phyloP scores from a whole-genome alignment of 495 filamentous ascomycete species.

The Neurospora sp. region DNA sequence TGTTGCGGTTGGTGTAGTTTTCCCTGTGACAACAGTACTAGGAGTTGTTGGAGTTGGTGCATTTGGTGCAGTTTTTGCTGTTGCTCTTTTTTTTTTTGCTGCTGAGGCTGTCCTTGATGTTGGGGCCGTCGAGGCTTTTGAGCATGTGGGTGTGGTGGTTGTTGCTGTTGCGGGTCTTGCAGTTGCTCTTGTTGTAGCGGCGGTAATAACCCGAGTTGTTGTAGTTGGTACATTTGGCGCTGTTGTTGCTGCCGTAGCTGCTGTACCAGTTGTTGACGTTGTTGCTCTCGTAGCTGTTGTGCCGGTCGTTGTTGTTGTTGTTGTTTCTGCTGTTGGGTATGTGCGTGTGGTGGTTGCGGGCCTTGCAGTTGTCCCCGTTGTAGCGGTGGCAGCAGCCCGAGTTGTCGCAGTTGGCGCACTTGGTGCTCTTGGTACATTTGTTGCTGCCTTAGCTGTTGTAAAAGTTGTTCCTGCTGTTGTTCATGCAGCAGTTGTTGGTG shows the following conservation, averaged over 20 bases:
- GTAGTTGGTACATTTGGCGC: neutral
- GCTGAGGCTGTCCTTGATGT: neutral
- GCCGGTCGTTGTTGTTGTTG: neutral
- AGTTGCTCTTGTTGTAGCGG: neutral
- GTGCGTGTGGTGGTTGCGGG: neutral
- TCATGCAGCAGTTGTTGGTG: neutral
- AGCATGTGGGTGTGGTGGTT: neutral
- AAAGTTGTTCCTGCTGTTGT: neutral
- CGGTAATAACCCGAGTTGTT: neutral
- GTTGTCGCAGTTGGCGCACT: neutral
- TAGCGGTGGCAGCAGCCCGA: neutral
- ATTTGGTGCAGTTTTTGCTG: neutral
- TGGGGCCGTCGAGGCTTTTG: neutral
- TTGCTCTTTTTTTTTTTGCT: neutral
- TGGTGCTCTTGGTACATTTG: neutral
- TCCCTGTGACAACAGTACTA: neutral
- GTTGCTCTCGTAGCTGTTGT: neutral
- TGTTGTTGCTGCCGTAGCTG: neutral
- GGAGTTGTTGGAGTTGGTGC: neutral
- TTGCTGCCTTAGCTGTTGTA: neutral
- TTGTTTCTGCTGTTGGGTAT: neutral
- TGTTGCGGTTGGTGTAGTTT: neutral
- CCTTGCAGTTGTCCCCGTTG: neutral
- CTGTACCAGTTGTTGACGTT: neutral
- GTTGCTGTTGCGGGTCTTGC: neutral